Evolutionary conservation across 1,139 yeast species (phyloP).

Genomic region (Candida tunisiensis): DNA sequence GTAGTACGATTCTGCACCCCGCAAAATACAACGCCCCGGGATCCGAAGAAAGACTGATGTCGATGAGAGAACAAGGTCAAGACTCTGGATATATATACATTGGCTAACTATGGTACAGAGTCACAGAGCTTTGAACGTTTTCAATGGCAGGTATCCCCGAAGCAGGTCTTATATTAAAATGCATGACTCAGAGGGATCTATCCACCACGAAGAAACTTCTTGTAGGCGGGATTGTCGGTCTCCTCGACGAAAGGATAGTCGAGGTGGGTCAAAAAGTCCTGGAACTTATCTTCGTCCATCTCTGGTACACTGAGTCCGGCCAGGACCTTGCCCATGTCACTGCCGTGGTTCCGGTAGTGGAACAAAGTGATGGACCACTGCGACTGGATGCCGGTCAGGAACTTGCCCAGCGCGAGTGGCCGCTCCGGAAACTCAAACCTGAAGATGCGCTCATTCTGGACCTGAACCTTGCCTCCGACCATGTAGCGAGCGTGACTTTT

Average conservation of each 20-base stretch:
- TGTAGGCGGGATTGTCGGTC: constrained; percentile 68
- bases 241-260: constrained; percentile 74
- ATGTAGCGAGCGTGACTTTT: constrained; percentile 91
- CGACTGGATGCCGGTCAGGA: constrained; percentile 50
- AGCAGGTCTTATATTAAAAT: no score
- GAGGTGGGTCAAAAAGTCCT: constrained; percentile 46
- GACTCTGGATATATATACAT: no score
- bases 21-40: no score
- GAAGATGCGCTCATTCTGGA: constrained; percentile 57
- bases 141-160: no score
- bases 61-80: no score
- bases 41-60: no score
- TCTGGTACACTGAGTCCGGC: constrained; percentile 83
- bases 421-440: constrained; percentile 94
- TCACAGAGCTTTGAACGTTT: no score
- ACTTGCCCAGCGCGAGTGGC: constrained; percentile 81
- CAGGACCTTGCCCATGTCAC: constrained; percentile 81
- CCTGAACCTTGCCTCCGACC: constrained; percentile 64
- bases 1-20: no score
- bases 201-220: constrained; percentile 35
- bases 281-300: constrained; percentile 45
- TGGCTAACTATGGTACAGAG: no score
- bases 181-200: background rate
- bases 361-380: constrained; percentile 88
- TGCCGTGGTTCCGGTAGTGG: constrained; percentile 95